Percentiles rank a stretch among this genome's conserved stretches.
These are phyloP conservation scores for Hypholoma fasciculare DNA, from an alignment of 768 basidiomycete genomes.

Conservation along the genomic window DNA sequence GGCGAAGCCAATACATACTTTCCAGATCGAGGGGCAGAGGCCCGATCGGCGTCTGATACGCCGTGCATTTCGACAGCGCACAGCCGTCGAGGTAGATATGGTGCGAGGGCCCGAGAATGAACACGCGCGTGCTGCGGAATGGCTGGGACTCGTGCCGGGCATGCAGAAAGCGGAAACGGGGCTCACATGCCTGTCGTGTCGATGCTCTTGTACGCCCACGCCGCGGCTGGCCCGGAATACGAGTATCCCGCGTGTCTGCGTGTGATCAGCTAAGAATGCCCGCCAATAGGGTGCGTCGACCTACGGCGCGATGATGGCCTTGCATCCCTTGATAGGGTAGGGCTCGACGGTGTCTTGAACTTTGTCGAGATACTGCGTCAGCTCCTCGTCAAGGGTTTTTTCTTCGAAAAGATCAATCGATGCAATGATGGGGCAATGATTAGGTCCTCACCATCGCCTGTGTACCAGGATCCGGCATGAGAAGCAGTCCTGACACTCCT, in stretches of 20 bases:
- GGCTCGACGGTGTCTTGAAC: constrained; percentile 44
- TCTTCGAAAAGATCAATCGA: constrained; percentile 37
- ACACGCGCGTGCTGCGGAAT: constrained; percentile 75
- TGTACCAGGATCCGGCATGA: constrained; percentile 94
- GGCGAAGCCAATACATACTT: constrained; percentile 48
- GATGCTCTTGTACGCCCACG: constrained; percentile 94
- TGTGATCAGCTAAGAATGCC: neutral
- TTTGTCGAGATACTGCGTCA: constrained; percentile 60
- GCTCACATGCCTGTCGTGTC: constrained; percentile 80
- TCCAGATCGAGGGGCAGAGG: constrained; percentile 74
- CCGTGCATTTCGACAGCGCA: constrained; percentile 75
- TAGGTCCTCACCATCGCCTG: constrained; percentile 51
- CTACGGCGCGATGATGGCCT: constrained; percentile 95
- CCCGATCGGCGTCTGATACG: constrained; percentile 87
- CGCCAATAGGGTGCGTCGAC: constrained; percentile 28
- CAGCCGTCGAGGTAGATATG: constrained; percentile 87
- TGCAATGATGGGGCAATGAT: neutral
- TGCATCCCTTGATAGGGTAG: constrained; percentile 68
- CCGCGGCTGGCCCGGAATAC: constrained; percentile 92
- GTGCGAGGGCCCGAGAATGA: constrained; percentile 95
- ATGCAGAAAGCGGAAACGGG: constrained; percentile 1
- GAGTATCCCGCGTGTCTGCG: constrained; percentile 92
- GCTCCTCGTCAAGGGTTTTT: constrained; percentile 55
- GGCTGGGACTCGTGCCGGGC: constrained; percentile 5
- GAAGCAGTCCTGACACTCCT: constrained; percentile 53